phyloP scores from a whole-genome alignment of 169 alveolate genomes.

The Plasmodium vinckei region DNA sequence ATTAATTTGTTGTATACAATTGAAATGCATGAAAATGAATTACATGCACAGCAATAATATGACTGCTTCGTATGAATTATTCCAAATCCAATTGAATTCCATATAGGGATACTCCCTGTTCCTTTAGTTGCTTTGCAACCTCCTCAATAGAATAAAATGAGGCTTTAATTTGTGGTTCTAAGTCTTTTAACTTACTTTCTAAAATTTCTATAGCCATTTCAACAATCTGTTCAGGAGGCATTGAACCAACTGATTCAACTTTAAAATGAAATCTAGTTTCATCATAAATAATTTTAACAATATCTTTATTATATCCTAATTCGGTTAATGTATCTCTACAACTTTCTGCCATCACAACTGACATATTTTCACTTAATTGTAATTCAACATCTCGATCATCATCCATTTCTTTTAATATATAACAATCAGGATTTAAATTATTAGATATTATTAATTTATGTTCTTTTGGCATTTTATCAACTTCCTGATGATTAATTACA shows the following conservation, averaged over 20 bases:
- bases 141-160: conserved; percentile 72
- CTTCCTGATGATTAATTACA: conserved; percentile 80
- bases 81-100: conserved; percentile 70
- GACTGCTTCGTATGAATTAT: neutral
- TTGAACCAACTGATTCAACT: conserved; percentile 93
- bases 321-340: conserved; percentile 81
- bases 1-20: too few species aligned
- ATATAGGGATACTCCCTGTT: conserved; percentile 71
- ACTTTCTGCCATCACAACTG: conserved; percentile 79
- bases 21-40: too few species aligned
- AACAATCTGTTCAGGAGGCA: conserved; percentile 94
- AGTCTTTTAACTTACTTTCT: conserved; percentile 83
- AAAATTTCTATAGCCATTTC: conserved; percentile 90
- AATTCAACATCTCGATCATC: conserved; percentile 37
- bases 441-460: conserved; percentile 59
- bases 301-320: conserved; percentile 79
- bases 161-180: conserved; percentile 73
- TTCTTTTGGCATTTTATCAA: conserved; percentile 79
- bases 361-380: conserved; percentile 64
- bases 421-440: conserved; percentile 59
- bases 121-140: conserved; percentile 70
- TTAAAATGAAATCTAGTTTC: conserved; percentile 86
- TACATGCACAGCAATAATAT: too few species aligned
- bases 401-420: conserved; percentile 68
- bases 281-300: conserved; percentile 82